Base-by-base conservation (phyloP, 192 early-diverging fungal genomes). In the Rhizoclosmatium globosum region DNA sequence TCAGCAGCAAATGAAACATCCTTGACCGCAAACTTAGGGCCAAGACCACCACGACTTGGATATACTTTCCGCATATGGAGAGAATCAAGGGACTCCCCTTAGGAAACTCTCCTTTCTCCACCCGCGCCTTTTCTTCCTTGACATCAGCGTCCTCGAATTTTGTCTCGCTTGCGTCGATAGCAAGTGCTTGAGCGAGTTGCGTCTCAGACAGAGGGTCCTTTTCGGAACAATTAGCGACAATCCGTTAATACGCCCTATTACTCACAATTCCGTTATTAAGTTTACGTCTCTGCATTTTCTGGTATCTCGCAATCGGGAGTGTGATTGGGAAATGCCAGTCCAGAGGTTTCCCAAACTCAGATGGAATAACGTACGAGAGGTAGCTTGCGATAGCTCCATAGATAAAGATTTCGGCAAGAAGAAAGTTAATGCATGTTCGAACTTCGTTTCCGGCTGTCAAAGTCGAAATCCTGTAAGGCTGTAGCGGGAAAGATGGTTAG, bases 11-110 rank as follows among this genome's bases (percentile, higher is more conserved):
- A 85, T 3, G 88, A 89, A 19, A 93, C 86, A 76, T 92, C 87
- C 78, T 91, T 87, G 39, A 93, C 91, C 2, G 92, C 92, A 48
- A 91, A 64, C 76, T 93, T 92, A 2, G 79, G 71, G 15, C 79
- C 83, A 3, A 71, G 62, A 13, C 78, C 85, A 48, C 47, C 31
- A 2, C 84, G 79, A 57, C 82, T 74, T 0, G 81, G 64, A 68
- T 93, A 93, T 17, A 89, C 82, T 82, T 93, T 93, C 60, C 91
- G 84, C 87, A 93, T 90, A 72, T 86, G 81, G 88, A 83, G 72
- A 93, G 80, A n/a, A 93, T 82, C 31, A 93, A 78, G 4, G 92
- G 92, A 47, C 77, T 85, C 46, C 80, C 75, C 13, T 64, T 68
- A n/a, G 80, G 44, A 50, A 81, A 90, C 1, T 82, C 72, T 58